These are phyloP conservation scores for Stereum hirsutum DNA, from an alignment of 1,284 basidiomycete species.

Conservation along the genomic window DNA sequence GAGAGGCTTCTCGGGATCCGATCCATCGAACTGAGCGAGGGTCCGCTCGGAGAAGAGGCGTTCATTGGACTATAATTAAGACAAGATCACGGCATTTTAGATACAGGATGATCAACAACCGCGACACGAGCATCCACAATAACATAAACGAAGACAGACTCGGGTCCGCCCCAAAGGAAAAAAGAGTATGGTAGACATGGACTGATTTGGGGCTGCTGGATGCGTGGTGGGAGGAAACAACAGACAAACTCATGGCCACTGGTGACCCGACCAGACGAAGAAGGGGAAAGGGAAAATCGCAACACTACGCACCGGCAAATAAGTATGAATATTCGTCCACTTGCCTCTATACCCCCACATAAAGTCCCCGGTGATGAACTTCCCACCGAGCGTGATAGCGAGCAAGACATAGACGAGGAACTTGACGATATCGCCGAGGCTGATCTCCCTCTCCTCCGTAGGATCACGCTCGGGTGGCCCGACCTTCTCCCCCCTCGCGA, in stretches of 20 bases:
- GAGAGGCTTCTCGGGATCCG: conserved; percentile 57
- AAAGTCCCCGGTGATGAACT: conserved; percentile 76
- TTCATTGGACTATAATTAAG: conserved; percentile 44
- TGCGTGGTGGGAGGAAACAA: too few relatives aligned
- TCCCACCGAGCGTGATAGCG: conserved; percentile 51
- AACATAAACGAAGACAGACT: too few relatives aligned
- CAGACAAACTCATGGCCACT: too few relatives aligned
- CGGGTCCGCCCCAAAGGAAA: neutral
- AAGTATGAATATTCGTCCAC: conserved; percentile 47
- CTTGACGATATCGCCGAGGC: conserved; percentile 55
- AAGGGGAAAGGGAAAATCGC: neutral
- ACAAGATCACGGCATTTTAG: too few relatives aligned
- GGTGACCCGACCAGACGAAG: neutral
- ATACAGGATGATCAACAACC: too few relatives aligned
- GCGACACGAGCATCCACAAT: too few relatives aligned
- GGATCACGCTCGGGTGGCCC: conserved; percentile 67
- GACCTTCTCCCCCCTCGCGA: conserved; percentile 63
- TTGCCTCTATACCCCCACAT: conserved; percentile 68
- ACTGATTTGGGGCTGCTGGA: too few relatives aligned
- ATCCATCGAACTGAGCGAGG: conserved; percentile 73
- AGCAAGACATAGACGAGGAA: conserved; percentile 51
- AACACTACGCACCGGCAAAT: conserved; percentile 43
- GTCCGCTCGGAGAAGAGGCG: conserved; percentile 65
- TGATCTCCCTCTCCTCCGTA: conserved; percentile 56
- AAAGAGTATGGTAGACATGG: too few relatives aligned